Evolutionary conservation across 2,329 filamentous ascomycete genomes (phyloP), one percentile per base, ranked within the genome.

Genomic region (Hypoxylon sp.): DNA sequence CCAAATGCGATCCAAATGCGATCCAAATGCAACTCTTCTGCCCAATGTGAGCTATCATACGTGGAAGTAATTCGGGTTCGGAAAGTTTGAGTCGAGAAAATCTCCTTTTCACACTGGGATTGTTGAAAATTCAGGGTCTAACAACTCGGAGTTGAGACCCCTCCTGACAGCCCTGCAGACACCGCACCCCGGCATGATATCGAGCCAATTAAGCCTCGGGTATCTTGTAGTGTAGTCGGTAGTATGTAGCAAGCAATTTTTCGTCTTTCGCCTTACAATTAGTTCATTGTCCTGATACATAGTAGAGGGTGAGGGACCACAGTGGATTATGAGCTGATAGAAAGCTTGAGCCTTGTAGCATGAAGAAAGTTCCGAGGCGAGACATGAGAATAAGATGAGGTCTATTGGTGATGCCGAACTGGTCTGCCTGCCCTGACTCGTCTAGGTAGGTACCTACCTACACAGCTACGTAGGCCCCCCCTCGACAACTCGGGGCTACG

Each of bases 21-120:
- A 27, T 40, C 41, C 27, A 12, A 27, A 20, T 48, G 9, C 7
- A 19, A 27, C 48, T 17, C 40, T 19, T 29, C 20, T n/a, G 38
- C 17, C 46, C 44, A 38, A 46, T 45, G 34, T 57, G 38, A 51
- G 38, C 37, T 54, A 46, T 51, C 42, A 56, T 36, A 21, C n/a
- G 7, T 50, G 41, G 32, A 37, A 37, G 52, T 27, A 51, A 32
- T 32, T 43, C 48, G 32, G 54, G 40, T 40, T 52, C 55, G 57
- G 55, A 48, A 23, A 55, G 46, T 51, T 56, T 45, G 30, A 47
- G 52, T 40, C 49, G 36, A 21, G 40, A 58, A 50, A 53, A 25
- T 55, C 41, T 21, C 54, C 51, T 57, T 52, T 19, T 30, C 17
- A 43, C 37, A 44, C 51, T 35, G 29, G 45, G 17, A 8, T 25